Base-by-base conservation (phyloP, 495 filamentous ascomycete species). In the Usnea hakonensis region DNA sequence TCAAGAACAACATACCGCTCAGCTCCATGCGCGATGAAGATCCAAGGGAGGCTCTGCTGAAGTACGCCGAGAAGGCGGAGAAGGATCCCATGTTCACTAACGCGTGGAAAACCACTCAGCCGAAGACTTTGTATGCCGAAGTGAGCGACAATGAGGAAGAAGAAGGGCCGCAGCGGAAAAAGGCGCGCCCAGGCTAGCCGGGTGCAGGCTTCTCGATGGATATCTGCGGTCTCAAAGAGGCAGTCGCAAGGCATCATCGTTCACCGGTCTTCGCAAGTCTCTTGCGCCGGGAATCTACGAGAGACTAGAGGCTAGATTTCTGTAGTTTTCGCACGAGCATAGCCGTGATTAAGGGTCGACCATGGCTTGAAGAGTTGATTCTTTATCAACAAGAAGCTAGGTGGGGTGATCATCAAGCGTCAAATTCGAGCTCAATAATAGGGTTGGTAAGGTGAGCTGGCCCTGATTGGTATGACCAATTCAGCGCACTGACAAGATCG, bases 11-110 rank as follows among this genome's bases (percentile, higher is more conserved):
- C 65, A 95, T 96, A 50, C 90, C 93, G 21, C 79, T 97, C 37
- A 94, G 90, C 66, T 85, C 82, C n/a, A 95, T 97, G 91, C 83
- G 94, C 28, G 93, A 98, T 74, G 94, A 98, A 73, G 94, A 98
- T 78, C 94, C 94, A 10, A 79, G 94, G 61, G 94, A 96, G 76
- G 94, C 94, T 36, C 76, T 98, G 64, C 72, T 97, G 65, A 96
- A 94, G 75, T 98, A 97, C 79, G 94, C 92, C 19, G 90, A 96
- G 21, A 86, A 94, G 70, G 93, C 91, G 6, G 84, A 96, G 75
- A 93, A 92, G 70, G 90, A 97, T 70, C 92, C 91, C 5, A 81
- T 95, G 64, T 98, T 97, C 71, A 98, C 94, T 30, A 87, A 85
- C 64, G 94, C 92, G 14, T 98, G 92, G 87, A 87, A 87, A 69